Conservation (phyloP, 306 rosid species). For the Vigna nakashimae region DNA sequence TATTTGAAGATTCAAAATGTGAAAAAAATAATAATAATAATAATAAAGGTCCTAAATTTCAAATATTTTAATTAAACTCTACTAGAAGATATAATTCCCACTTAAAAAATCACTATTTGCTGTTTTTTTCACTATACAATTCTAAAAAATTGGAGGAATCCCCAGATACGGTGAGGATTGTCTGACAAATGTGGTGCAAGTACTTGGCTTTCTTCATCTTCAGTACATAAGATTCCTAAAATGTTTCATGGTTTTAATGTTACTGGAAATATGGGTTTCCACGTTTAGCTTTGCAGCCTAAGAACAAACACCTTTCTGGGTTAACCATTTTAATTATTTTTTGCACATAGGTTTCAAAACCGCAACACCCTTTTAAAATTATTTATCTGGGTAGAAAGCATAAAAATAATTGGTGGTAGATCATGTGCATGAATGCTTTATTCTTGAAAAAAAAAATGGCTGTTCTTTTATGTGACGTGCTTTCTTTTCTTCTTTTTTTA, state of each 20-base stretch:
- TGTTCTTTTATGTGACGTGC: background rate
- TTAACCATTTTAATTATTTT: background rate
- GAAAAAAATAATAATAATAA: background rate
- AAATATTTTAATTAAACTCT: slow-evolving; percentile 14
- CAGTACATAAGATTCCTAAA: slow-evolving; percentile 42
- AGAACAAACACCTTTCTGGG: slow-evolving; percentile 13
- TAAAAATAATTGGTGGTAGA: background rate
- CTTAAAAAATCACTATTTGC: slow-evolving; percentile 54
- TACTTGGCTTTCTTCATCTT: slow-evolving; percentile 47
- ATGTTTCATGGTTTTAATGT: slow-evolving; percentile 31
- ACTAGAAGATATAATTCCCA: slow-evolving; percentile 29
- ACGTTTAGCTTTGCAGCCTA: slow-evolving; percentile 25
- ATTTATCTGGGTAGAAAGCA: background rate
- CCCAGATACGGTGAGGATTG: slow-evolving; percentile 43
- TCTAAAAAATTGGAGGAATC: slow-evolving; percentile 41
- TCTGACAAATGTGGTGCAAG: slow-evolving; percentile 48
- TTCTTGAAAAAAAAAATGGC: background rate
- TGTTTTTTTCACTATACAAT: slow-evolving; percentile 53
- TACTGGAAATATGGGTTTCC: slow-evolving; percentile 1
- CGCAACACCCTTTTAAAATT: background rate
- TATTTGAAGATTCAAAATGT: slow-evolving; percentile 18
- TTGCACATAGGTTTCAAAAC: background rate
- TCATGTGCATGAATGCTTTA: slow-evolving; percentile 19
- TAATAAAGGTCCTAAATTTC: background rate
- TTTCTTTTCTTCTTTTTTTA: background rate